A percentile compares a stretch with the other conserved stretches of the same genome.
Evolutionary conservation across 352 stramenopile genomes (phyloP).

Genomic region (Plasmopara halstedii): DNA sequence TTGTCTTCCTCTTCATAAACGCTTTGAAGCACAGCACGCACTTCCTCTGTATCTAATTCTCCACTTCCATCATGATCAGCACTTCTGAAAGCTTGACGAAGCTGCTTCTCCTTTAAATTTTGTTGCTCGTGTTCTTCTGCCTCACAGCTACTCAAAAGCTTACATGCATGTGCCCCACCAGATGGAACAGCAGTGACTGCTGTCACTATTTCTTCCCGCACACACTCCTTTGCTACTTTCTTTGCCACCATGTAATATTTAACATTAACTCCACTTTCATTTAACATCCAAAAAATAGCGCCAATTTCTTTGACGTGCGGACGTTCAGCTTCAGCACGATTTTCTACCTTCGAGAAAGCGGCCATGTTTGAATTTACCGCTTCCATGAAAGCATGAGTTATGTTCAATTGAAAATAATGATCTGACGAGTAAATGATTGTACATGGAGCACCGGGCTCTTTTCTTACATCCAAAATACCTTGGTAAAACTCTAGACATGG

Average conservation of each 20-base stretch:
- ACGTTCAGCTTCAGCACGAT: conserved; percentile 34
- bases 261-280: conserved; percentile 70
- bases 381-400: conserved; percentile 81
- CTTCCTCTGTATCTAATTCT: conserved; percentile 70
- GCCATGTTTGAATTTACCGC: conserved; percentile 58
- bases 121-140: conserved; percentile 73
- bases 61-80: conserved; percentile 70
- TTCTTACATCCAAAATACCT: conserved; percentile 65
- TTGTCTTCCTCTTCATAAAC: conserved; percentile 70
- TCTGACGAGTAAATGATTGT: conserved; percentile 75
- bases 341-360: conserved; percentile 59
- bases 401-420: conserved; percentile 79
- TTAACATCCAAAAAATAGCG: conserved; percentile 80
- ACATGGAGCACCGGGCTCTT: conserved; percentile 54
- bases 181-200: conserved; percentile 43
- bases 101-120: conserved; percentile 80
- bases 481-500: conserved; percentile 85
- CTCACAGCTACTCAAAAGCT: conserved; percentile 55
- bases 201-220: conserved; percentile 47
- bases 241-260: conserved; percentile 77
- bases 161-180: conserved; percentile 45
- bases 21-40: conserved; percentile 57
- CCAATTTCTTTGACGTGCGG: conserved; percentile 77
- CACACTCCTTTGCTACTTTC: conserved; percentile 45
- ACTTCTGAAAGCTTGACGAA: conserved; percentile 69